Base-by-base conservation (phyloP, 1,284 basidiomycete species). In the Cryptococcus deneoformans region DNA sequence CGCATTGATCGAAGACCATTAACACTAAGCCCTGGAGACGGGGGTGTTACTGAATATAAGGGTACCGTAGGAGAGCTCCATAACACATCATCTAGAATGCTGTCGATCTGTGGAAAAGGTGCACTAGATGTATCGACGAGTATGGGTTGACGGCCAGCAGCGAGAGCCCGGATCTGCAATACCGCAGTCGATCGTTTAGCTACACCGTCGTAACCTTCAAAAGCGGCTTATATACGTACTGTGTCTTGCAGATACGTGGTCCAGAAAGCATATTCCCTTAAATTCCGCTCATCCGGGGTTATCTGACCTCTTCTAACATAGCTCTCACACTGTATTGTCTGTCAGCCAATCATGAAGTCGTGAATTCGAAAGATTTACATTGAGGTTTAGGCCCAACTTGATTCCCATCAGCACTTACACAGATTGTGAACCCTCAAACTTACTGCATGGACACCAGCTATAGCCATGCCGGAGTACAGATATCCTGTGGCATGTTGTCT, bases 221-320 rank as follows among this genome's bases (percentile, higher is more conserved):
- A 37, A 20, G 38, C n/a, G 43, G 14, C 20, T 29, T 12, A 14
- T n/a, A 29, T 3, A 29, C 62, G 46, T 51, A 63, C 62, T 16
- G 61, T 52, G 45, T 65, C 64, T 39, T 63, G 58, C 10, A 63
- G 34, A 46, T 63, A 63, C 20, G 58, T 54, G 1, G 64, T 54
- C 64, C 64, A 66, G 42, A 52, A 63, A 1, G 62, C 53, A 3
- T 47, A 20, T 39, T 61, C 53, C 11, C 64, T 59, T 6, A 52
- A 38, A 9, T 45, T 24, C 10, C 49, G 48, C 44, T 65, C 64
- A 8, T 54, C 49, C 7, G 8, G 47, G 7, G 57, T 56, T 52
- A 65, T 57, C 35, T 50, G 57, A n/a, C 61, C 61, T 16, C 47
- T 45, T 11, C 39, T 40, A 1, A 62, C 59, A 44, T 59, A 58